Base-by-base conservation (phyloP, 1,139 yeast genomes). In the Suhomyces bokatorum region DNA sequence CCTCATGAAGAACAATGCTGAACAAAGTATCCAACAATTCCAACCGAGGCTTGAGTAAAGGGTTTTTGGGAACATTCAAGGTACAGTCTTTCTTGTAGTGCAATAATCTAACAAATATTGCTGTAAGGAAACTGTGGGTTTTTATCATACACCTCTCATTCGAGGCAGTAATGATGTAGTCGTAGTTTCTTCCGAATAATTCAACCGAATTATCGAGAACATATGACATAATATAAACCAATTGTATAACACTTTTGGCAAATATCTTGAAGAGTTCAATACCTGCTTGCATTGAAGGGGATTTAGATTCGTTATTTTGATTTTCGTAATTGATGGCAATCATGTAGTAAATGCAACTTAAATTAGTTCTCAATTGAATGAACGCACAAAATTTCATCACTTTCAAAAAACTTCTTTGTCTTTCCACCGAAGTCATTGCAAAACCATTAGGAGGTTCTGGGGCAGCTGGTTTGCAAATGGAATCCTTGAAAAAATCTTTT, bases 91-190 rank as follows among this genome's bases (percentile, higher is more conserved):
- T 67, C 50, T 70, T 72, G 46, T 72, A 70, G 47, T 72, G 76
- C 24, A 74, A 57, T 27, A 74, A 58, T 41, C 79, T 59, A 4
- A 70, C 69, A 52, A 74, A 74, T 39, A 73, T 68, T 6, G 76
- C 67, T 0, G 76, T 61, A 30, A 73, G 54, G 48, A 72, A 72
- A 40, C 66, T 63, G 53, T 73, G 78, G 5, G 74, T 65, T 50
- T 71, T 73, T 37, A 72, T 69, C 76, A 74, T 70, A 43, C 68
- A 66, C 39, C 72, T 55, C 54, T 74, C 79, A 51, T 68, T 71
- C 3, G 56, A 53, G 3, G 78, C 64, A 0, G 77, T 73, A 35
- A 74, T 53, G 29, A 67, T 51, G 47, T 58, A 73, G 52, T 74
- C 79, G 46, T 61, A 74, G 45, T 69, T 67, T 42, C 62, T 60